Evolutionary conservation across 495 filamentous ascomycete genomes (phyloP), one percentile per base, ranked within the genome.

Genomic region (Cercophora newfieldiana): DNA sequence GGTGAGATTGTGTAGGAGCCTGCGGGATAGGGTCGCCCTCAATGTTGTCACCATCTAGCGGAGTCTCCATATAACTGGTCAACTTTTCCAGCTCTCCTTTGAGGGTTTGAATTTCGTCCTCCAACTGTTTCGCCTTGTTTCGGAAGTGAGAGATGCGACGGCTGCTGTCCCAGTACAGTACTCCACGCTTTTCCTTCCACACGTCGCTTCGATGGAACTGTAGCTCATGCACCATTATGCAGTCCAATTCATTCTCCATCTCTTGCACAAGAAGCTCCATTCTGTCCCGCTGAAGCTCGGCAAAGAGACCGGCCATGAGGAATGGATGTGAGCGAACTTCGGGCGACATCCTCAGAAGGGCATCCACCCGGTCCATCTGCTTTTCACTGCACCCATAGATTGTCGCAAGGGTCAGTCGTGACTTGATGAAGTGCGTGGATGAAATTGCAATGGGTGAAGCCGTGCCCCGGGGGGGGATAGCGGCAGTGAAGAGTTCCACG

Each of bases 231-330:
- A 3, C 16, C 0, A 60, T 56, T 7, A 61, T 44, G 3, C 18
- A 12, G 6, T 65, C 54, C 16, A 19, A 12, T 0, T 51, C n/a
- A 5, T 16, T 25, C 8, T 26, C 24, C 10, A 24, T 33, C 0
- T 47, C 31, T 14, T 25, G 5, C 0, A 67, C 37, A 3, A 69
- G 25, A 0, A 18, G 25, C 18, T 57, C 16, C 19, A 70, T 24
- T 3, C 64, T 56, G 29, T 70, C 51, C 6, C 58, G 56, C 50
- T 70, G 64, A 1, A 70, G 68, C 44, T 67, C 68, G 26, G 61
- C 68, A 31, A 70, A 70, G 0, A 70, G 25, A 0, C 68, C 64
- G 1, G 60, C 44, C 51, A 66, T 65, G 5, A 70, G 68, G 7
- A 65, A 29, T 1, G 68, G 65, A 19, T 70, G 64, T 6, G 48